Conservation (phyloP, 495 filamentous ascomycete genomes). For the Tuber indicum region DNA sequence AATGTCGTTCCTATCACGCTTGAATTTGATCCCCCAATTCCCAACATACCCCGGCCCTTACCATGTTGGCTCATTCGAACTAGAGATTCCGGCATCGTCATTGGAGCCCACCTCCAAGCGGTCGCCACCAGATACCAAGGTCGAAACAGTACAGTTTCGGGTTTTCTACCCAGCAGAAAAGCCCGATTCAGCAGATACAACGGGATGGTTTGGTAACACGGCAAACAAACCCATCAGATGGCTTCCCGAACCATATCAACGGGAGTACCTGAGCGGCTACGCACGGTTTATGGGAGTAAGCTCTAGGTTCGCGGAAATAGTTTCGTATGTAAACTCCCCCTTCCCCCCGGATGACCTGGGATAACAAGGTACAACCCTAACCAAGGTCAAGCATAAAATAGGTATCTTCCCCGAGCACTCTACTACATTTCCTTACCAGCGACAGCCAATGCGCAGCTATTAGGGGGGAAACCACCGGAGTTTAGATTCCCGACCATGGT, state of each 20-base stretch:
- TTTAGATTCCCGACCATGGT: slow-evolving; percentile 66
- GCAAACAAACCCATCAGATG: slow-evolving; percentile 51
- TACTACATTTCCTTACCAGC: slow-evolving; percentile 60
- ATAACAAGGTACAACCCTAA: not conserved
- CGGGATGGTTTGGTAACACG: slow-evolving; percentile 20
- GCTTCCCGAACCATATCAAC: slow-evolving; percentile 63
- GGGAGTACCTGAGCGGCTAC: slow-evolving; percentile 61
- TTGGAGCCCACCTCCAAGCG: slow-evolving; percentile 47
- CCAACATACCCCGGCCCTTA: slow-evolving; percentile 65
- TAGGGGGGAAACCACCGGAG: slow-evolving; percentile 30
- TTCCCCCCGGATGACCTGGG: not conserved
- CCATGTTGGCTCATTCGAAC: slow-evolving; percentile 64
- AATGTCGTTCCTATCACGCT: slow-evolving; percentile 36
- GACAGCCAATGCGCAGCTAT: slow-evolving; percentile 30
- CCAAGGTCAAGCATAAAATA: slow-evolving; percentile 30
- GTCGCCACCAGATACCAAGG: slow-evolving; percentile 48
- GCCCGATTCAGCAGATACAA: slow-evolving; percentile 28
- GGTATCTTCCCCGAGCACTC: slow-evolving; percentile 59
- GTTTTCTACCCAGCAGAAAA: slow-evolving; percentile 64
- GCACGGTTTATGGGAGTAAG: slow-evolving; percentile 59
- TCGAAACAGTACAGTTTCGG: slow-evolving; percentile 64
- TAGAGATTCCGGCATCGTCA: slow-evolving; percentile 62
- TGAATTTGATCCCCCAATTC: slow-evolving; percentile 53
- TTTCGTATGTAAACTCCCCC: slow-evolving; percentile 51
- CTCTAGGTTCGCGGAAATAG: slow-evolving; percentile 50